Base-by-base conservation (phyloP, 2,329 filamentous ascomycete genomes). In the Aureobasidium mangrovei region DNA sequence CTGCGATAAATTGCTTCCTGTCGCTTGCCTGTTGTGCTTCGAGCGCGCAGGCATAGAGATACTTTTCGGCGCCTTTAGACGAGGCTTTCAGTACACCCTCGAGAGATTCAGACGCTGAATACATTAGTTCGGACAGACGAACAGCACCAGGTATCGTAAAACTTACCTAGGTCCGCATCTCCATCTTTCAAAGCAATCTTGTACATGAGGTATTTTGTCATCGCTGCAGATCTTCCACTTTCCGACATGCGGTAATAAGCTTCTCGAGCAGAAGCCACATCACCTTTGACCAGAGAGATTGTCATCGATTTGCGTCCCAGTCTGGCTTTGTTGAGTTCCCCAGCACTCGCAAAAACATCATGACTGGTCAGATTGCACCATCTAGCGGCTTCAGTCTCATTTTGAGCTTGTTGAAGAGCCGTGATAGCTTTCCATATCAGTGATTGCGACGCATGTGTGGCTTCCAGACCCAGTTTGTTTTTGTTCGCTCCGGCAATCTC, bases 371-470 rank as follows among this genome's bases (percentile, higher is more conserved):
- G 65, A 6, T 69, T 74, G 61, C 88, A 94, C 89, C 88, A 96
- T 48, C 24, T 78, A 1, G 85, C 79, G 10, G 73, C 60, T 2
- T 75, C 71, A 53, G 78, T 18, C 31, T 52, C 79, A 12, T 81
- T 70, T 1, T 75, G 72, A 32, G 78, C 74, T 1, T 69, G 70
- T 58, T 80, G 81, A 10, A 74, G 73, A 1, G 74, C 69, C 51
- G 90, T 85, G n/a, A 87, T 74, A 28, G 77, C 79, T 68, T 89
- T 93, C 89, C 90, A 96, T 3, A 95, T 70, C 3, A 95, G 68
- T 40, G 81, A 85, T 60, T 88, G 84, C 5, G 80, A 79, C 33
- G 84, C 83, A 58, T 82, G 80, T 9, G 86, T 81, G 4, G 82
- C 82, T 58, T 80, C 76, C 4, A 79, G 68, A 26, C 78, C 74